phyloP scores from a whole-genome alignment of 306 rosid genomes.

The Rosa lucieae region DNA sequence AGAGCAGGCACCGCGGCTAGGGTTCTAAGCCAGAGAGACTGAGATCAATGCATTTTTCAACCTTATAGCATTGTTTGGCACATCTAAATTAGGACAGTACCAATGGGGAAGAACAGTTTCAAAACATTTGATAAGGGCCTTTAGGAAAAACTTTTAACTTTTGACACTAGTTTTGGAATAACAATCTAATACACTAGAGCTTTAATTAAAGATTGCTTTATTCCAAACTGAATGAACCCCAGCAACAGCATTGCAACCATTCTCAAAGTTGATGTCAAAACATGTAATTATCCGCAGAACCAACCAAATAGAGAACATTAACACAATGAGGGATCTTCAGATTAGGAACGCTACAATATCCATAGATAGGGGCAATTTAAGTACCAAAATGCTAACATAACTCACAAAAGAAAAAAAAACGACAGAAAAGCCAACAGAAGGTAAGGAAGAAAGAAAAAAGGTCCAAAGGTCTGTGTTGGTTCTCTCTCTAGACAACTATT shows the following conservation, averaged over 20 bases:
- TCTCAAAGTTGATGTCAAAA: neutral
- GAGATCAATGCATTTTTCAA: too few species aligned
- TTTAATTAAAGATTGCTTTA: neutral
- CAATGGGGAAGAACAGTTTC: neutral
- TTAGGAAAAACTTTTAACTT: neutral
- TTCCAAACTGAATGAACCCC: neutral
- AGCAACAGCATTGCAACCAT: neutral
- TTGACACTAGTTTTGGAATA: neutral
- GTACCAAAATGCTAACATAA: conserved; percentile 13
- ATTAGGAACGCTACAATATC: conserved; percentile 4
- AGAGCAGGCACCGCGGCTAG: neutral
- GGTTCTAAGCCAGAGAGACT: neutral
- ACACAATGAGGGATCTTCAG: conserved; percentile 5
- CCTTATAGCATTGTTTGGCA: neutral
- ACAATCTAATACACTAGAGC: neutral
- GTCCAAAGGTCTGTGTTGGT: neutral
- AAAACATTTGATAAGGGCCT: neutral
- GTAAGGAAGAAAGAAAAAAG: conserved; percentile 5
- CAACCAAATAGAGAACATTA: neutral
- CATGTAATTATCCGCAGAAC: neutral
- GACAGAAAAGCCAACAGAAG: neutral
- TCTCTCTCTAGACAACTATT: conserved; percentile 28
- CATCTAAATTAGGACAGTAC: neutral
- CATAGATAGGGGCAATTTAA: neutral
- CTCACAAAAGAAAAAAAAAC: neutral